Conservation (phyloP, 257 asterid genomes). For the Solanum habrochaites region DNA sequence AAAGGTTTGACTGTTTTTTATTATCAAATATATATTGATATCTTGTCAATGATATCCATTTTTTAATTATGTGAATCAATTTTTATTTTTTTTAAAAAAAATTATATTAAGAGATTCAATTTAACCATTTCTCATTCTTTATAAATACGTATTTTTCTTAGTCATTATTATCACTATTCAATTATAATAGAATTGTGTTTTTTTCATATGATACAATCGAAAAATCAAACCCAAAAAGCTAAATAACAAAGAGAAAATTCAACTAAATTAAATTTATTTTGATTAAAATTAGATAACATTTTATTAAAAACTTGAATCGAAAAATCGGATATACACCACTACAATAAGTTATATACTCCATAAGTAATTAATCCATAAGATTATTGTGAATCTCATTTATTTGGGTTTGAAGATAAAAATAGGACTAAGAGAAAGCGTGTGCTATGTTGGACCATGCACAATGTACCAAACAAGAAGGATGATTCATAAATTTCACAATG, state of each 20-base stretch:
- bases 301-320: too few relatives aligned
- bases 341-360: neutral
- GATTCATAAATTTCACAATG: neutral
- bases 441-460: neutral
- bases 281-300: too few relatives aligned
- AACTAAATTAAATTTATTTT: too few relatives aligned
- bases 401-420: neutral
- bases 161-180: neutral
- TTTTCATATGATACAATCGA: neutral
- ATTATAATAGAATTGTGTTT: neutral
- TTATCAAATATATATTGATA: neutral
- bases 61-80: too few relatives aligned
- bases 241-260: neutral
- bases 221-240: neutral
- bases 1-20: neutral
- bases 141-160: neutral
- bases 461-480: neutral
- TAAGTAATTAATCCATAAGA: neutral
- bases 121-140: neutral
- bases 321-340: neutral
- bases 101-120: neutral
- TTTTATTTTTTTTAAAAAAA: neutral
- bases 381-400: neutral
- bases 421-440: neutral
- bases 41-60: neutral